phyloP scores from a whole-genome alignment of 2,329 filamentous ascomycete species.

The Hymenoscyphus fructigenus region DNA sequence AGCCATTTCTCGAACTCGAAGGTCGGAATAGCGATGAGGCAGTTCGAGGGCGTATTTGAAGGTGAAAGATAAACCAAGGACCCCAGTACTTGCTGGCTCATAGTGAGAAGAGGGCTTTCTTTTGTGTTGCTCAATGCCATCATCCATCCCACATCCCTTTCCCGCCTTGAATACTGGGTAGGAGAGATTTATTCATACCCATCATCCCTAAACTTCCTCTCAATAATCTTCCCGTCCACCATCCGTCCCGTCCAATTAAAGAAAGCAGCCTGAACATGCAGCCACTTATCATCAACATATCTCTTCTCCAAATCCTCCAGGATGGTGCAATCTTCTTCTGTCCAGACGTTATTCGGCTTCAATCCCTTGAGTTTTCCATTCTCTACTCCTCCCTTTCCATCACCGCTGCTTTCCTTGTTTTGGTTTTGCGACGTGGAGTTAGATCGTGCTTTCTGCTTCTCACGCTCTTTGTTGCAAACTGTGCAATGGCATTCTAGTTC shows the following conservation, averaged over 20 bases:
- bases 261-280: slow-evolving; percentile 34
- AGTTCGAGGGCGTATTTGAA: not conserved
- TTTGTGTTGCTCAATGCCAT: not conserved
- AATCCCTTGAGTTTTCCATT: slow-evolving; percentile 11
- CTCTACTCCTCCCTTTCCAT: not conserved
- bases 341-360: slow-evolving; percentile 30
- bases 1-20: not conserved
- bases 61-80: not conserved
- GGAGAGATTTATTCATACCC: slow-evolving; percentile 8
- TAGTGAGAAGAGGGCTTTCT: not conserved
- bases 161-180: not conserved
- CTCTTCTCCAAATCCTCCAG: slow-evolving; percentile 31
- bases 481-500: not conserved
- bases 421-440: not conserved
- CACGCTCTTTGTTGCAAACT: not conserved
- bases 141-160: not conserved
- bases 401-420: not conserved
- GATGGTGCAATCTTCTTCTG: slow-evolving; percentile 30
- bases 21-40: not conserved
- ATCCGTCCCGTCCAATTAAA: slow-evolving; percentile 37
- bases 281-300: slow-evolving; percentile 33
- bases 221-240: slow-evolving; percentile 32
- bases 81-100: not conserved
- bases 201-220: slow-evolving; percentile 35
- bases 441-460: not conserved